phyloP scores from a whole-genome alignment of 1,284 basidiomycete genomes.

The Ustanciosporium gigantosporum region DNA sequence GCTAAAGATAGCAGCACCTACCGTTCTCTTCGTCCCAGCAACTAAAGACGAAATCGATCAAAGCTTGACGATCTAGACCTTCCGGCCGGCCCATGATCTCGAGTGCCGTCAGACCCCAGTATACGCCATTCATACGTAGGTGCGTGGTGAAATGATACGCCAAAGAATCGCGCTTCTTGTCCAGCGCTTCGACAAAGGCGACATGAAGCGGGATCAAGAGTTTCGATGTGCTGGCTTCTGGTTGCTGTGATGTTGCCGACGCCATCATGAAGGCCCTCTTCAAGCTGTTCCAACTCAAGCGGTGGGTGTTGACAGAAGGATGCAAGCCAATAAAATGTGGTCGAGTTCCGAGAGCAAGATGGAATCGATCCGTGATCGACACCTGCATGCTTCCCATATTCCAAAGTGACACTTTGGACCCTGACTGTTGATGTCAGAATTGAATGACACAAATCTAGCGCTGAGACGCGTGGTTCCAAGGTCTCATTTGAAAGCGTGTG shows the following conservation, averaged over 20 bases:
- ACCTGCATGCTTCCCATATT: no score
- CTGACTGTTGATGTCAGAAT: no score
- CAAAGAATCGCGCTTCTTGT: constrained; percentile 44
- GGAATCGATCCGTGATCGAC: no score
- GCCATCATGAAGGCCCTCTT: no score
- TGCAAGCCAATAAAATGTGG: no score
- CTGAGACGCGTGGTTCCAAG: no score
- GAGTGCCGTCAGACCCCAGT: constrained; percentile 91
- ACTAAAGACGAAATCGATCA: constrained; percentile 85
- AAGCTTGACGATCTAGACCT: constrained; percentile 77
- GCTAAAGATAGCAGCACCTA: constrained; percentile 3
- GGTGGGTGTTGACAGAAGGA: no score
- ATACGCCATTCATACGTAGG: constrained; percentile 91
- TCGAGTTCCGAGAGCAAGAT: no score
- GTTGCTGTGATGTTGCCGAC: constrained; percentile 15
- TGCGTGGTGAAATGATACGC: constrained; percentile 91
- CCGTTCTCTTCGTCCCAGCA: constrained; percentile 73
- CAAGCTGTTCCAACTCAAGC: no score
- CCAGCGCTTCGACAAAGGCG: constrained; percentile 34
- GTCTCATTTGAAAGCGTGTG: no score
- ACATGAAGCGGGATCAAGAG: constrained; percentile 35
- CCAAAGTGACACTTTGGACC: no score
- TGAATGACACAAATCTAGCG: no score
- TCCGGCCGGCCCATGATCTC: constrained; percentile 77
- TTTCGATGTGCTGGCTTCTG: background rate